Percentiles rank a stretch among this genome's conserved stretches.
These are phyloP conservation scores for Noccaea bulbosa DNA, from an alignment of 345 rosid species.

Conservation along the genomic window DNA sequence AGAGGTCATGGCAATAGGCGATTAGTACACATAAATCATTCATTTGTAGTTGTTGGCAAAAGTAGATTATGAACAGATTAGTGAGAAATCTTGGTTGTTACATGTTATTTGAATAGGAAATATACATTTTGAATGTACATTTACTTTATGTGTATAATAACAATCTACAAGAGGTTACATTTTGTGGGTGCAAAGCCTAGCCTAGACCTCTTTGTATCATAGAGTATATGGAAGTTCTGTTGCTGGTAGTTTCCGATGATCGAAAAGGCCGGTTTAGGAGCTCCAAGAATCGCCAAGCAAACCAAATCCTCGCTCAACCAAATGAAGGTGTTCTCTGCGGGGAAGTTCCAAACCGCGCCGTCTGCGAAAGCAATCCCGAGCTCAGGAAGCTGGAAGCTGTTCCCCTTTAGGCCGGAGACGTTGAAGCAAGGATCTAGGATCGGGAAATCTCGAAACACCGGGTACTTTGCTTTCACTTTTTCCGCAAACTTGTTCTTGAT, in stretches of 20 bases:
- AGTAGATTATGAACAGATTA: too few species aligned
- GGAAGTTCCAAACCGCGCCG: conserved; percentile 87
- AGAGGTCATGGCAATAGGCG: too few species aligned
- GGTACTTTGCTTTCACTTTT: conserved; percentile 60
- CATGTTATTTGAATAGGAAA: conserved; percentile 6
- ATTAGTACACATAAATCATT: too few species aligned
- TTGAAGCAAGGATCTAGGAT: conserved; percentile 83
- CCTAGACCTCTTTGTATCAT: conserved; percentile 72
- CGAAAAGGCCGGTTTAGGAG: conserved; percentile 66
- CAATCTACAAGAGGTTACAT: conserved; percentile 42
- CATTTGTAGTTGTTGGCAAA: too few species aligned
- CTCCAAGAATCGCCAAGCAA: conserved; percentile 79
- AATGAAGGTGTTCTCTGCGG: conserved; percentile 78
- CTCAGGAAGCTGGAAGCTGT: conserved; percentile 60
- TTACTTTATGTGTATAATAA: conserved; percentile 6
- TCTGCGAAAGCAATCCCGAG: conserved; percentile 68
- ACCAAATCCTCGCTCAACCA: conserved; percentile 60
- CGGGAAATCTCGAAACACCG: conserved; percentile 54
- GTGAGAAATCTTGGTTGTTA: too few species aligned
- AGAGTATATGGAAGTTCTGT: conserved; percentile 74
- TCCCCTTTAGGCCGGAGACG: conserved; percentile 59
- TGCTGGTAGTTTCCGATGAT: conserved; percentile 91
- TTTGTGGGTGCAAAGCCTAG: conserved; percentile 74
- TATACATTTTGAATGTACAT: conserved; percentile 12
- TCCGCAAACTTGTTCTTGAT: conserved; percentile 63